Conservation (phyloP, 2,329 filamentous ascomycete species). For the Immersiporthe knoxdaviesiana region DNA sequence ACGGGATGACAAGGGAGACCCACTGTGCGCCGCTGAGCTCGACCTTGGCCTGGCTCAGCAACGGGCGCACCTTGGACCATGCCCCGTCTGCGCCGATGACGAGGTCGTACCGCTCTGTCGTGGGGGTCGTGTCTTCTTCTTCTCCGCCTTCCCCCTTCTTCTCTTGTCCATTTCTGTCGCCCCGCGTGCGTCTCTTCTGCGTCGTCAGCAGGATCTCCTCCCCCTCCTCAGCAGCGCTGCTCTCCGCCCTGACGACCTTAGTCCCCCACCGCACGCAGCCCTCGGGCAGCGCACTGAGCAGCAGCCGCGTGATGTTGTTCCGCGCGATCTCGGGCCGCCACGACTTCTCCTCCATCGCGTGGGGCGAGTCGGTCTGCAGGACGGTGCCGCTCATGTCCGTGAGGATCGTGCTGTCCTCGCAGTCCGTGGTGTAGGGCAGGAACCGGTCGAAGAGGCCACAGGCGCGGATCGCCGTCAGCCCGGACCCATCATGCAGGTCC, state of each 20-base stretch:
- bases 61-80: conserved; percentile 43
- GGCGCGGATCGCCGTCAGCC: conserved; percentile 48
- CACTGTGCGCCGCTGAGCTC: conserved; percentile 44
- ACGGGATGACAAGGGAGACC: conserved; percentile 41
- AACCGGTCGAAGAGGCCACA: conserved; percentile 51
- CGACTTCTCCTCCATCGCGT: conserved; percentile 29
- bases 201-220: conserved; percentile 28
- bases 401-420: conserved; percentile 45
- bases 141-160: conserved; percentile 25
- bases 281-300: conserved; percentile 38
- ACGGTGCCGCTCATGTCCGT: conserved; percentile 38
- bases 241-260: conserved; percentile 37
- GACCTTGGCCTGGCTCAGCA: conserved; percentile 43
- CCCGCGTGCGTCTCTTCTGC: background rate
- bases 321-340: conserved; percentile 46
- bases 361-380: conserved; percentile 33
- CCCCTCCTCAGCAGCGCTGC: background rate
- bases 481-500: conserved; percentile 52
- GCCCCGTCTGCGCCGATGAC: conserved; percentile 47
- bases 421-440: conserved; percentile 44
- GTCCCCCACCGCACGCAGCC: conserved; percentile 44
- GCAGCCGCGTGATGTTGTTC: conserved; percentile 39
- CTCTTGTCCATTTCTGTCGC: background rate
- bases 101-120: conserved; percentile 39
- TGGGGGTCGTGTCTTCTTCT: background rate